Percentiles rank a stretch among this genome's conserved stretches.
Conservation (phyloP, 1,139 yeast species). For the Kazachstania sp. region DNA sequence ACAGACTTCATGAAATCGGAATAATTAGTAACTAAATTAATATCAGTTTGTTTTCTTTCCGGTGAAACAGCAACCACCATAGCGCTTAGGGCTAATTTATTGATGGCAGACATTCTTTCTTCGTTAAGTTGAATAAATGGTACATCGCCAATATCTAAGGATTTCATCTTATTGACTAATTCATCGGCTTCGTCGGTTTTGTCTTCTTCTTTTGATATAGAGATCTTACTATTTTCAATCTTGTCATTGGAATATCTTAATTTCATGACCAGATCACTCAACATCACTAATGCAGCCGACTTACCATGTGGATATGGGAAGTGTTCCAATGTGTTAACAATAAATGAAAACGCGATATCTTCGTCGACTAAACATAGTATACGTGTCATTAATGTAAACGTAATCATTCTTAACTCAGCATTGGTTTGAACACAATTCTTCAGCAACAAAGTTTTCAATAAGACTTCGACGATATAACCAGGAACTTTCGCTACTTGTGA, state of each 20-base stretch:
- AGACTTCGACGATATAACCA: conserved; percentile 31
- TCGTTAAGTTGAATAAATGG: conserved; percentile 16
- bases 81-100: conserved; percentile 15
- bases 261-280: conserved; percentile 50
- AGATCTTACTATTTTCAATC: conserved; percentile 13
- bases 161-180: conserved; percentile 10
- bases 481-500: conserved; percentile 25
- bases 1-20: conserved; percentile 17
- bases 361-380: conserved; percentile 52
- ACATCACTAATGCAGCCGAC: conserved; percentile 53
- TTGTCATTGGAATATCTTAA: background rate
- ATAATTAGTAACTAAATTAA: conserved; percentile 18
- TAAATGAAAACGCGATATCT: conserved; percentile 47
- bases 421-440: conserved; percentile 31
- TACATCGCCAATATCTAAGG: conserved; percentile 9
- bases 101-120: conserved; percentile 20
- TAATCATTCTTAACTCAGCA: conserved; percentile 24
- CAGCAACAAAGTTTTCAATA: conserved; percentile 39
- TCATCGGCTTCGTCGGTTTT: conserved; percentile 1
- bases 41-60: conserved; percentile 8
- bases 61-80: conserved; percentile 9
- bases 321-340: conserved; percentile 52
- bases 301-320: conserved; percentile 61
- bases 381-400: conserved; percentile 47
- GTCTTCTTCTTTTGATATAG: conserved; percentile 4